These are phyloP conservation scores for Saccharomyces hybrid DNA, from an alignment of 1,139 yeast genomes.

Conservation along the genomic window DNA sequence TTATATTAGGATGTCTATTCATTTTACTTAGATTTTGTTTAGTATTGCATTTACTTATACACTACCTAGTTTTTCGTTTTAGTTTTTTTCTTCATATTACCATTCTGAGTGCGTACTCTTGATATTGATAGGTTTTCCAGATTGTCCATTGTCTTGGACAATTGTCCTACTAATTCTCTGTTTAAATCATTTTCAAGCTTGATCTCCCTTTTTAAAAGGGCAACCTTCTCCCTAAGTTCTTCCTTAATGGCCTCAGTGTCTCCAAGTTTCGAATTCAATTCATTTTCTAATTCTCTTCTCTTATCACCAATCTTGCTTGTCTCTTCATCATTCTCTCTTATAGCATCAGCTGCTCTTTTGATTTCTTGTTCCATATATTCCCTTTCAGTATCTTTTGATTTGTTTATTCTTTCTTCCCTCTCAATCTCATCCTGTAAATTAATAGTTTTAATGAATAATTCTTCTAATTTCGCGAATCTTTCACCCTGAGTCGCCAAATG, in stretches of 20 bases:
- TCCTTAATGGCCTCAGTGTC: slow-evolving; percentile 21
- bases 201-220: slow-evolving; percentile 27
- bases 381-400: slow-evolving; percentile 45
- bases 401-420: slow-evolving; percentile 35
- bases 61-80: slow-evolving; percentile 5
- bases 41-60: not conserved
- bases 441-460: slow-evolving; percentile 34
- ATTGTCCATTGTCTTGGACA: slow-evolving; percentile 13
- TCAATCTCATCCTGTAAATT: slow-evolving; percentile 37
- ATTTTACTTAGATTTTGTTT: too few species aligned
- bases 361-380: slow-evolving; percentile 63
- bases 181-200: slow-evolving; percentile 21
- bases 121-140: slow-evolving; percentile 20
- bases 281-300: slow-evolving; percentile 33
- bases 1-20: not conserved
- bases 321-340: slow-evolving; percentile 44
- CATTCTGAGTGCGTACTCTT: slow-evolving; percentile 16
- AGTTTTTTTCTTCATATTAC: slow-evolving; percentile 2
- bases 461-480: slow-evolving; percentile 19
- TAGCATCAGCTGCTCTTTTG: slow-evolving; percentile 50
- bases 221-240: slow-evolving; percentile 28
- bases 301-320: slow-evolving; percentile 7
- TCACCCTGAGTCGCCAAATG: slow-evolving; percentile 20
- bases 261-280: slow-evolving; percentile 20
- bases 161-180: slow-evolving; percentile 12